phyloP scores from a whole-genome alignment of 164 flowering plant genomes.

The Piper longum region DNA sequence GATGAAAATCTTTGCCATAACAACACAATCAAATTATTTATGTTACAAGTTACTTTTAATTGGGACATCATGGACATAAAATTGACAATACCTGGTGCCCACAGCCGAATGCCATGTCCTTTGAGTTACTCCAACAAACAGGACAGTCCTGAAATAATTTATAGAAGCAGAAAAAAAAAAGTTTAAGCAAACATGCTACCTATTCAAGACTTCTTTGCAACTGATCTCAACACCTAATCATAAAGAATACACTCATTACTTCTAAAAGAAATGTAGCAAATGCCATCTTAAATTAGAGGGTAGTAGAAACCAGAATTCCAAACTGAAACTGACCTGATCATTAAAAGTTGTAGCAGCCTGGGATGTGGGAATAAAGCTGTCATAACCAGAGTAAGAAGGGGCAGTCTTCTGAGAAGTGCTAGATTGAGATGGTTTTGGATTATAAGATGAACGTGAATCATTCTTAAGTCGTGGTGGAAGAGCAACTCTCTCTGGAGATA shows the following conservation, averaged over 20 bases:
- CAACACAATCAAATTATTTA: background rate
- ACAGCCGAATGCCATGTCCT: constrained; percentile 53
- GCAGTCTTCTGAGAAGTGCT: constrained; percentile 19
- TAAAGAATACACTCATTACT: background rate
- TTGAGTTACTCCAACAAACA: constrained; percentile 36
- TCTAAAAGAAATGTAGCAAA: no score
- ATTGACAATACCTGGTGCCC: constrained; percentile 40
- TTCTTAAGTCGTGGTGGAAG: constrained; percentile 52
- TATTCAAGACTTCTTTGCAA: background rate
- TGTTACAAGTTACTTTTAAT: no score
- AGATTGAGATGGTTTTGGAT: constrained; percentile 20
- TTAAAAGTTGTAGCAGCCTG: constrained; percentile 33
- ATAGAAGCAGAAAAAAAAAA: background rate
- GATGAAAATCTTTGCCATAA: no score
- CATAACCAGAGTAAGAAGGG: background rate
- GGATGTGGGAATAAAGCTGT: constrained; percentile 22
- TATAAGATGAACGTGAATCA: constrained; percentile 18
- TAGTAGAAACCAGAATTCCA: no score
- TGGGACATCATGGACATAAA: no score
- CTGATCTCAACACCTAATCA: background rate
- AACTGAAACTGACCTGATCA: constrained; percentile 1
- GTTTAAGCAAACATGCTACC: background rate
- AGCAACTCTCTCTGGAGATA: constrained; percentile 35
- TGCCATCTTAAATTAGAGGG: no score
- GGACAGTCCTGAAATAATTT: constrained; percentile 38